Evolutionary conservation across 495 filamentous ascomycete genomes (phyloP), one percentile per base, ranked within the genome.

Genomic region (Trichoderma virens): DNA sequence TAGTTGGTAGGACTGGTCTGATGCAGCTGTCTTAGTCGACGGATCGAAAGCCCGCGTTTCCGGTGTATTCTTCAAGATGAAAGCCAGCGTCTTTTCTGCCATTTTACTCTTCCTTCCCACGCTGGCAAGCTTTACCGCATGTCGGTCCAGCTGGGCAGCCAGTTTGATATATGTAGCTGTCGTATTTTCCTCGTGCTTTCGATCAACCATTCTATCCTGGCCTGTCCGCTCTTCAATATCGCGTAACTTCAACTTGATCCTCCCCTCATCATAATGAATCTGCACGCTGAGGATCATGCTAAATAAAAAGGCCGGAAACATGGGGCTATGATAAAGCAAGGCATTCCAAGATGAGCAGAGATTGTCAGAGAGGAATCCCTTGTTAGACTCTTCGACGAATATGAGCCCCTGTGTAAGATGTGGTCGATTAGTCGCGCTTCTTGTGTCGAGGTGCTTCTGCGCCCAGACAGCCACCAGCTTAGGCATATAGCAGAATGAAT

Each of bases 111-210:
- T 74, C 14, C 72, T 66, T 1, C 67, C 66, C 6, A 67, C 69
- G 64, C 70, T 73, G 2, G 71, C 71, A 1, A 74, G 65, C 65
- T 74, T 74, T 35, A 71, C 69, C 0, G 69, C 70, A 56, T 68
- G 71, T 1, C 71, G 69, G 61, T 68, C 70, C 68, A 70, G 71
- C 45, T 70, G 43, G 3, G 71, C 69, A 1, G 69, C 71, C 14
- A 74, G 67, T 0, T 60, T 45, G 25, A 56, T 56, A 6, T 28
- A 56, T 2, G 25, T 14, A 1, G 9, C 25, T 25, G 25, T 27
- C 1, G 25, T 11, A 18, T 5, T 11, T 30, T 56, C n/a, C 2
- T 20, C 51, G 11, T 56, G 25, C 8, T 68, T 11, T 60, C 68
- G 67, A 4, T 65, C 67, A 1, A 68, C 59, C 32, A 73, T 70